A percentile compares a stretch with the other conserved stretches of the same genome.
phyloP scores from a whole-genome alignment of 2,329 filamentous ascomycete species.

The Colletotrichum spaethianum region DNA sequence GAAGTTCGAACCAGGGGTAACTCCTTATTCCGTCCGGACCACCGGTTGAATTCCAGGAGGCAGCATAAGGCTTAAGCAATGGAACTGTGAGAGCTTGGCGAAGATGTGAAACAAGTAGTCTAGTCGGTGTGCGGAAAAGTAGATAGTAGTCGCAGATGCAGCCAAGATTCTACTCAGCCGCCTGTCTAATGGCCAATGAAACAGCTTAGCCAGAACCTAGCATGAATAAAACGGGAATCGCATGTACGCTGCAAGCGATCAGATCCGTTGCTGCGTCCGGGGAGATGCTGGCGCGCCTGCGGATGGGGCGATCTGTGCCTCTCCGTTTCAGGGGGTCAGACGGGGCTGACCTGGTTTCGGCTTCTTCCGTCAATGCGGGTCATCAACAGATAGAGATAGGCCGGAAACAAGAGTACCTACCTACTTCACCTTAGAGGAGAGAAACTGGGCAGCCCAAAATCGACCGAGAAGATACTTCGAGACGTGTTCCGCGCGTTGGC shows the following conservation, averaged over 20 bases:
- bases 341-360: slow-evolving; percentile 2
- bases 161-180: slow-evolving; percentile 23
- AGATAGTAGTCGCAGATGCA: neutral
- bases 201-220: neutral
- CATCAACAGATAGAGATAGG: neutral
- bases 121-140: neutral
- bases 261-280: slow-evolving; percentile 1
- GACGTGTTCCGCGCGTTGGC: slow-evolving; percentile 24
- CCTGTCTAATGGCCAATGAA: slow-evolving; percentile 22
- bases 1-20: neutral
- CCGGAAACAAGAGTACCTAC: neutral
- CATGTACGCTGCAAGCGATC: slow-evolving; percentile 4
- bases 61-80: neutral
- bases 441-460: neutral
- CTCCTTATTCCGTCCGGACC: slow-evolving; percentile 24
- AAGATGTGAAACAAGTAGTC: neutral
- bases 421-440: neutral
- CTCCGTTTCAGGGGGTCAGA: slow-evolving; percentile 24
- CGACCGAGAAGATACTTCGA: slow-evolving; percentile 3
- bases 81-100: neutral
- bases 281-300: slow-evolving; percentile 2
- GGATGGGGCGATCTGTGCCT: neutral
- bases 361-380: slow-evolving; percentile 24
- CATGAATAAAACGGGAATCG: neutral
- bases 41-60: slow-evolving; percentile 10